Conservation (phyloP, 176 grass and related monocot genomes). For the Coix lacrymajobi region DNA sequence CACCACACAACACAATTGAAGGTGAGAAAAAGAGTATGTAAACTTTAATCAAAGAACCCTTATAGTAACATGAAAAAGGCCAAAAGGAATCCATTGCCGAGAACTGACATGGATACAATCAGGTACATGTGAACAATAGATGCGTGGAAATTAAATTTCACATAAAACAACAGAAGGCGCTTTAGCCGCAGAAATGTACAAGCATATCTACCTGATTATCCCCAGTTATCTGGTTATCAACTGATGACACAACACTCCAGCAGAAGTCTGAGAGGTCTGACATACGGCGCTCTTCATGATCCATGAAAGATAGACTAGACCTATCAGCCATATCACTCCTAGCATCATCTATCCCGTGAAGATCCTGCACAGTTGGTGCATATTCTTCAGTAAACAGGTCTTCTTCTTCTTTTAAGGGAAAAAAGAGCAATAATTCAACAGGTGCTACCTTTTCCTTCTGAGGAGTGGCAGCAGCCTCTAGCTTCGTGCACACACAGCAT, state of each 20-base stretch:
- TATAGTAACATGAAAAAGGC: not conserved
- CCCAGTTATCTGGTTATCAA: constrained; percentile 55
- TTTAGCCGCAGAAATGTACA: not conserved
- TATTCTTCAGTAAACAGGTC: not conserved
- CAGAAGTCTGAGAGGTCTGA: constrained; percentile 90
- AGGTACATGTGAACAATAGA: not conserved
- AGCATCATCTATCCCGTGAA: constrained; percentile 16
- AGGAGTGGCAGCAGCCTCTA: constrained; percentile 17
- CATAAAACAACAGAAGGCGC: not conserved
- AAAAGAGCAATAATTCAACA: not conserved
- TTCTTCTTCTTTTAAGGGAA: not conserved
- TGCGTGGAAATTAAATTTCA: not conserved
- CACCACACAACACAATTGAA: not conserved
- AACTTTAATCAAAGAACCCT: not conserved
- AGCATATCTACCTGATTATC: constrained; percentile 54
- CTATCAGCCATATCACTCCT: constrained; percentile 24
- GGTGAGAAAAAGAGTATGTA: not conserved
- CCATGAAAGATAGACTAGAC: constrained; percentile 29
- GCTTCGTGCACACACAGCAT: not conserved
- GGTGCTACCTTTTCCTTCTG: constrained; percentile 31
- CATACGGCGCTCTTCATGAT: constrained; percentile 80
- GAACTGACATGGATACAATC: not conserved
- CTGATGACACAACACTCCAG: constrained; percentile 84
- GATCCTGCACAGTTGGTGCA: constrained; percentile 19
- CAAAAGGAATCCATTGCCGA: not conserved